Conservation (phyloP, 805 yeast genomes). For the Kodamaea kaohsiungensis region DNA sequence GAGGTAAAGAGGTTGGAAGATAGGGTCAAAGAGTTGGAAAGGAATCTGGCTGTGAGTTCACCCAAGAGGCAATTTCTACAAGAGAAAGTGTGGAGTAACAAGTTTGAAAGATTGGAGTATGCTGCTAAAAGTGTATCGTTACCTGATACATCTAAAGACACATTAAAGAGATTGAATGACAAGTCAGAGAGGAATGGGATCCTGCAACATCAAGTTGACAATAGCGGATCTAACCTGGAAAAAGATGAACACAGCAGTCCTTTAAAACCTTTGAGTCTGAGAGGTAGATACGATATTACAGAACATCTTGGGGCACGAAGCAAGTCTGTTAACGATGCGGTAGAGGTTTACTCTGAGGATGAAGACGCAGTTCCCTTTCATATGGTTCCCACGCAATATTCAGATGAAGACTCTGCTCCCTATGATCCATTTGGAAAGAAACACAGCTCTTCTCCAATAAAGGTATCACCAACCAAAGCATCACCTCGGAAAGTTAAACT, state of each 20-base stretch:
- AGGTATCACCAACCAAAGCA: constrained; percentile 13
- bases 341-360: constrained; percentile 1
- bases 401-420: constrained; percentile 18
- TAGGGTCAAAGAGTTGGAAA: background rate
- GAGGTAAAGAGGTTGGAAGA: constrained; percentile 5
- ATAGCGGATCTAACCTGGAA: background rate
- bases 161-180: background rate
- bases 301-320: constrained; percentile 13
- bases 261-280: background rate
- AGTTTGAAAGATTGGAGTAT: background rate
- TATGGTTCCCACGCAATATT: constrained; percentile 29
- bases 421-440: background rate
- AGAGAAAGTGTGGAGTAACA: background rate
- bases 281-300: background rate
- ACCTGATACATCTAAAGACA: no score
- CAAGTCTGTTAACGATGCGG: constrained; percentile 9
- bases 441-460: constrained; percentile 1
- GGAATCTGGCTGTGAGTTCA: background rate
- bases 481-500: constrained; percentile 7
- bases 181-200: no score
- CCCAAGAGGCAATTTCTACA: background rate
- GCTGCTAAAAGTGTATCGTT: background rate
- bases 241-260: background rate
- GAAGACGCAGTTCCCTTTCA: constrained; percentile 16
- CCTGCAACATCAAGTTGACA: background rate